Base-by-base conservation (phyloP, 768 basidiomycete genomes). In the Pulveroboletus sp. region DNA sequence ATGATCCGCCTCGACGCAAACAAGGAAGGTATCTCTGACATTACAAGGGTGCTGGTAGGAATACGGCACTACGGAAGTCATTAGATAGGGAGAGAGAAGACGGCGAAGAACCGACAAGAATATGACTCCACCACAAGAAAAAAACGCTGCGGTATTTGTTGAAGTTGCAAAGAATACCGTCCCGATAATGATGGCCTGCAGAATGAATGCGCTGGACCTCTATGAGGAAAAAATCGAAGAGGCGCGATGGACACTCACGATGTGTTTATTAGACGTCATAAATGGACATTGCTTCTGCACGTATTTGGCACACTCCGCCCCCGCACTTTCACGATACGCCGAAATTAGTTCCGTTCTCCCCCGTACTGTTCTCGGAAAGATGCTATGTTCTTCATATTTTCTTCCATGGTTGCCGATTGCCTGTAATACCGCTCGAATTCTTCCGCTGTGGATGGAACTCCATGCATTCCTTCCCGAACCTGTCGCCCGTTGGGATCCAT, bases 71-170 rank as follows among this genome's bases (percentile, higher is more conserved):
- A 41, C 1, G 19, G 27, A 23, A 14, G 1, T 14, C 29, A 27
- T 54, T 7, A 46, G 45, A 42, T 19, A 23, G 34, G 11, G 5
- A 34, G 3, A 14, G 1, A 23, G 12, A 34, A 2, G 20, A 24
- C n/a, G n/a, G n/a, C n/a, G n/a, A 19, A 31, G 5, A n/a, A 72
- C 79, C 26, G 56, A 85, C 78, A 92, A 89, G 77, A 90, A 91
- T 14, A 92, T 72, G 27, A 87, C 75, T 61, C 89, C 89, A n/a
- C 89, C 89, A 20, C 89, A 80, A 30, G 85, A 83, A 17, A 47
- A 68, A 34, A 40, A 69, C 8, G 45, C 52, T 0, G 56, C 48
- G 6, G 79, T 78, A 26, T 60, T 67, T n/a, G 68, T 60, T 0
- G 71, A 62, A 27, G 77, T 54, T n/a, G 69, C 58, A 50, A 73